These are phyloP conservation scores for Pythium volutum DNA, from an alignment of 352 stramenopile species.

Conservation along the genomic window DNA sequence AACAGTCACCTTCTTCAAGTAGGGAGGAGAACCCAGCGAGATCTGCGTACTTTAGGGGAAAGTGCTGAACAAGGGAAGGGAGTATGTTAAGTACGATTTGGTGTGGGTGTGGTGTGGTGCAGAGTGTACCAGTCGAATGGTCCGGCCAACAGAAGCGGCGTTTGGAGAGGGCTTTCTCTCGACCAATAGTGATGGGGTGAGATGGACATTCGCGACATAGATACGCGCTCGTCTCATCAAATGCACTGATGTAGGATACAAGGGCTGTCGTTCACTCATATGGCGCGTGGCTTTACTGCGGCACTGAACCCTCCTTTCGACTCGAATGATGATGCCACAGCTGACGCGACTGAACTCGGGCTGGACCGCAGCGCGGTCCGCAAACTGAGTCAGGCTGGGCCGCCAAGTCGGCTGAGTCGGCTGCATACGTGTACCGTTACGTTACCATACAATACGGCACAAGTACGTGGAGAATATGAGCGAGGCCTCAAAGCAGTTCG, in stretches of 20 bases:
- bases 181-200: slow-evolving; percentile 5
- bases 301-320: slow-evolving; percentile 17
- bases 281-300: slow-evolving; percentile 19
- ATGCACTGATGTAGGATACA: slow-evolving; percentile 14
- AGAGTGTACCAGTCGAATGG: slow-evolving; percentile 1
- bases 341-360: background rate
- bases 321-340: background rate
- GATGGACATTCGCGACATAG: slow-evolving; percentile 24
- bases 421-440: too few relatives aligned
- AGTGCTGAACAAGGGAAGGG: too few relatives aligned
- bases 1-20: slow-evolving; percentile 6
- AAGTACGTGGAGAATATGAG: too few relatives aligned
- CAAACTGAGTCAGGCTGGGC: too few relatives aligned
- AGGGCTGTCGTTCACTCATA: slow-evolving; percentile 19
- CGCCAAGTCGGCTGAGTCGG: too few relatives aligned
- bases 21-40: background rate
- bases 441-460: too few relatives aligned
- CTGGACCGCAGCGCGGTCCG: background rate
- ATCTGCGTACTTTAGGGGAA: slow-evolving; percentile 20
- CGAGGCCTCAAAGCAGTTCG: background rate
- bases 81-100: slow-evolving; percentile 1
- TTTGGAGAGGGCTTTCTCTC: too few relatives aligned
- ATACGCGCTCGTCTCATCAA: slow-evolving; percentile 11
- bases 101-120: background rate
- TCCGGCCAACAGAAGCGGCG: too few relatives aligned